Evolutionary conservation across 2,329 filamentous ascomycete species (phyloP).

Genomic region (Zalaria sp.): DNA sequence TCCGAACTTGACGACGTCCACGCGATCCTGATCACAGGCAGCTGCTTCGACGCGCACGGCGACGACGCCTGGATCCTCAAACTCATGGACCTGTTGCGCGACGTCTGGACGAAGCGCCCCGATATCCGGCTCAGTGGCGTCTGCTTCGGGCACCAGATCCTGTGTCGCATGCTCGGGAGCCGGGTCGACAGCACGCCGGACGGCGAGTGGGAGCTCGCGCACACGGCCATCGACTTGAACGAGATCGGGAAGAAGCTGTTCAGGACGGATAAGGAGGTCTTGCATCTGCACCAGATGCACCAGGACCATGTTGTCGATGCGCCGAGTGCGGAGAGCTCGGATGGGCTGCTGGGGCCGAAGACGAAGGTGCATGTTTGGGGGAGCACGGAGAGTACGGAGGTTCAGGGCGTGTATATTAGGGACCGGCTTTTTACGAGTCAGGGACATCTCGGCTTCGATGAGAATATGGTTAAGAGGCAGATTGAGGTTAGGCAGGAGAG

Average conservation of each 20-base stretch:
- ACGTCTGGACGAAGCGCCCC: constrained; percentile 36
- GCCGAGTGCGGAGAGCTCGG: constrained; percentile 15
- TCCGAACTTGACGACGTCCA: constrained; percentile 32
- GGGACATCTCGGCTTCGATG: constrained; percentile 33
- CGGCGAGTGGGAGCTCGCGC: constrained; percentile 32
- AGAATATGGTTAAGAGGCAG: constrained; percentile 30
- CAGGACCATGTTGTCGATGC: constrained; percentile 27
- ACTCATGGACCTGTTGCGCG: constrained; percentile 30
- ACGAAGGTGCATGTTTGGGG: constrained; percentile 36
- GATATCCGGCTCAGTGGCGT: constrained; percentile 36
- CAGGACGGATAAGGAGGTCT: constrained; percentile 16
- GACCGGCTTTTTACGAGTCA: constrained; percentile 32
- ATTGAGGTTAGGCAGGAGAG: constrained; percentile 30
- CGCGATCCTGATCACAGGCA: constrained; percentile 32
- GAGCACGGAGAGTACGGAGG: constrained; percentile 26
- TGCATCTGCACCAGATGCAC: constrained; percentile 34
- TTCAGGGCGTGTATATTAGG: constrained; percentile 32
- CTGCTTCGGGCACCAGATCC: constrained; percentile 35
- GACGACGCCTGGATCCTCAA: constrained; percentile 30
- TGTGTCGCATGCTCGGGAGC: constrained; percentile 29
- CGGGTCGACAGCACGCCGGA: constrained; percentile 21
- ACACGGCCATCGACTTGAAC: constrained; percentile 27
- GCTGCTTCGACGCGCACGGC: constrained; percentile 33
- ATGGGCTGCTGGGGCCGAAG: constrained; percentile 20
- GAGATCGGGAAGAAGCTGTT: constrained; percentile 28